A percentile compares a stretch with the other conserved stretches of the same genome.
These are phyloP conservation scores for Durotheca rogersii DNA, from an alignment of 495 filamentous ascomycete genomes.

Conservation along the genomic window DNA sequence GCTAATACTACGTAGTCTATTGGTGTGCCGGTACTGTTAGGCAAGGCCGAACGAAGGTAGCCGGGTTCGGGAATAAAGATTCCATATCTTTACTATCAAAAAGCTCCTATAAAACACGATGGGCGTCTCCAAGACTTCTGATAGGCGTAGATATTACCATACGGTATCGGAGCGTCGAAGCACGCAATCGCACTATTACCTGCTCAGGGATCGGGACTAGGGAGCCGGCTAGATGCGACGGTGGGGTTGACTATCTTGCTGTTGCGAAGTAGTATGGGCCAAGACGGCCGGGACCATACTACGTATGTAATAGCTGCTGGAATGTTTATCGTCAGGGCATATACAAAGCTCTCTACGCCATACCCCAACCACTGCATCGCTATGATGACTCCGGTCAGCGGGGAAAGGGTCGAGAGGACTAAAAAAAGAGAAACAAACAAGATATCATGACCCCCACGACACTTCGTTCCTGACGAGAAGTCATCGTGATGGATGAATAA, in stretches of 20 bases:
- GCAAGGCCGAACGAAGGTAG: not conserved
- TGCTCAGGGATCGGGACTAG: constrained; percentile 6
- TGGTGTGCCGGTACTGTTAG: no score
- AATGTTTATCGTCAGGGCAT: no score
- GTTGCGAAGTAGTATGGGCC: constrained; percentile 1
- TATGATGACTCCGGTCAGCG: no score
- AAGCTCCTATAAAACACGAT: not conserved
- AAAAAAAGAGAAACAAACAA: no score
- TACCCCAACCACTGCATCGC: no score
- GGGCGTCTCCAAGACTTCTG: not conserved
- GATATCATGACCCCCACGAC: not conserved
- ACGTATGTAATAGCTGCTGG: no score
- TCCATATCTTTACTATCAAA: not conserved
- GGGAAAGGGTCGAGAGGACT: no score
- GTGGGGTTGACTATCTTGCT: constrained; percentile 8
- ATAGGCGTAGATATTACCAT: constrained; percentile 4
- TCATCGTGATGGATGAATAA: not conserved
- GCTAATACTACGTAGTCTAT: no score
- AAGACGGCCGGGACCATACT: constrained; percentile 1
- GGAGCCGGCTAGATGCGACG: constrained; percentile 11
- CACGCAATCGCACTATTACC: constrained; percentile 16
- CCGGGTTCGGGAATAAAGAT: not conserved
- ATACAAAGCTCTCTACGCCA: no score
- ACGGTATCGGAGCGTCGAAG: constrained; percentile 12
- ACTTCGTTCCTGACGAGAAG: not conserved